Evolutionary conservation across 2,329 filamentous ascomycete species (phyloP), one percentile per base, ranked within the genome.

Genomic region (Aspergillus candidus): DNA sequence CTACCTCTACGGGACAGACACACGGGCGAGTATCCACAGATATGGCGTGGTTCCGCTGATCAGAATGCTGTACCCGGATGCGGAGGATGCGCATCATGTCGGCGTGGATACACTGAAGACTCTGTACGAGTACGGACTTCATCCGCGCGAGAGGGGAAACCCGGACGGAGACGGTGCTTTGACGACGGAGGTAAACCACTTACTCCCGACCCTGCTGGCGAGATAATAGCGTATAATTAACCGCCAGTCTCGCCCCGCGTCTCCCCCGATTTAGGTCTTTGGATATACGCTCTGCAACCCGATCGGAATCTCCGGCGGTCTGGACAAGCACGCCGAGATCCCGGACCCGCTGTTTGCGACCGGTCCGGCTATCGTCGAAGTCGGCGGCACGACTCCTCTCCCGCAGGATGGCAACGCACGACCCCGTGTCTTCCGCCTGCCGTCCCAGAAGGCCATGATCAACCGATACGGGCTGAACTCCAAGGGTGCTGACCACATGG

Each of bases 401-500:
- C 84, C 91, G 0, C 93, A 98, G 63, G 77, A 79, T 5, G 93
- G 93, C 6, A 98, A 98, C 68, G 82, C 86, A 0, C 84, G 82
- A 55, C 90, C 91, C 1, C 81, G 93, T 51, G 86, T 96, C 18
- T 98, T 95, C 71, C 81, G 93, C 15, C 71, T 97, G 5, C 84
- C 87, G 0, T 83, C 80, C 29, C 80, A 95, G 51, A 84, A 94
- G 53, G 89, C 87, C 12, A 76, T 98, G 65, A 88, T 98, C 66
- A 98, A 98, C 67, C 83, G 93, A 32, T 98, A 96, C 69, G 93
- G 93, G 0, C 80, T 98, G 57, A 97, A 97, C 70, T 94, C 88
- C 11, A 79, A 84, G 48, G 93, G 93, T 14, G 90, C 90, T 2
- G 91, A 95, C 61, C 79, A 84, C 56, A 86, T 97, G 69, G 90